Base-by-base conservation (phyloP, 1,284 basidiomycete species). In the Apiotrichum siamense region DNA sequence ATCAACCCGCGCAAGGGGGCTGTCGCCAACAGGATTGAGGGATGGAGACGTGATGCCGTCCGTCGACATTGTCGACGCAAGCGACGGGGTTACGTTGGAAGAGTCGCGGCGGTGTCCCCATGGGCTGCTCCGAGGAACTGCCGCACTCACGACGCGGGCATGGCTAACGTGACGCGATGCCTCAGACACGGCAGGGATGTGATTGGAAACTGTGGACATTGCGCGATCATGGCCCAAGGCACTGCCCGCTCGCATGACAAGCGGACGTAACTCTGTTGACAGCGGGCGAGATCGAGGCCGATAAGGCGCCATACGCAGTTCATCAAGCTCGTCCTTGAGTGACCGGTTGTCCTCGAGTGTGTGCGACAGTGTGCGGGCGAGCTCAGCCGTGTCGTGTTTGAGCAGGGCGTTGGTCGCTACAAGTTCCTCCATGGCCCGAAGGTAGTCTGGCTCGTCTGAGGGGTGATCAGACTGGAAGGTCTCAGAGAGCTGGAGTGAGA, bases 341-440 rank as follows among this genome's bases (percentile, higher is more conserved):
- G 75, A 65, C 49, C 83, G 80, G 7, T 84, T 69, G 57, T 90
- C 87, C 62, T 91, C 87, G n/a, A 87, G 79, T 1, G 86, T 79
- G 44, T 88, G 84, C 3, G 80, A 70, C 7, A 93, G 76, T 15
- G 89, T 72, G 48, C 79, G 80, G 53, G 86, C 83, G 33, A 93
- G 73, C 65, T 93, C 88, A 4, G 80, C 79, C 51, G 87, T 87
- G 62, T 90, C 87, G 27, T 81, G 82, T 70, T 88, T 87, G 52
- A 92, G 73, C 25, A 79, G 78, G 59, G 91, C 86, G 62, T 91
- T 92, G 64, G 88, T 85, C 26, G 83, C 81, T 10, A 91, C 87
- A 15, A 93, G 76, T 13, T 84, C 83, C 66, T 90, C 87, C 9
- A 93, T 76, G 7, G 89, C 81, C 51, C 80, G 77, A 29, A 72